phyloP scores from a whole-genome alignment of 2,329 filamentous ascomycete species.

The Penicillium sp. region DNA sequence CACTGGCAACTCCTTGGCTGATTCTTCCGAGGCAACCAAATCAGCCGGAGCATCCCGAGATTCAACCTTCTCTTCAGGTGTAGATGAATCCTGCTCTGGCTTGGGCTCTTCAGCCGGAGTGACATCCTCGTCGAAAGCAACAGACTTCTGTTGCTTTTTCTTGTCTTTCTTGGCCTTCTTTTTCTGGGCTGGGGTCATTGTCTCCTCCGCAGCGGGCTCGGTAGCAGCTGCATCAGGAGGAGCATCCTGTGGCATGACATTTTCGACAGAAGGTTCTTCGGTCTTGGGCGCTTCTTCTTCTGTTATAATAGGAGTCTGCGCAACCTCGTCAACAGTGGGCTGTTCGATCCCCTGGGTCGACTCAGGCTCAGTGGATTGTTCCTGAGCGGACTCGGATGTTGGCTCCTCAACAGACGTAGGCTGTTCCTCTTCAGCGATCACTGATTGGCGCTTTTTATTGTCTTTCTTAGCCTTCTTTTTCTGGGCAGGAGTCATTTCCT shows the following conservation, averaged over 20 bases:
- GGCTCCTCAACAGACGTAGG: not conserved
- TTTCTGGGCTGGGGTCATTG: conserved; percentile 18
- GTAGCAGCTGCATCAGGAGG: not conserved
- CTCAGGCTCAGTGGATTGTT: not conserved
- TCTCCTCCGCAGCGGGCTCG: conserved; percentile 5
- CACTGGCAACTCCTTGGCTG: not conserved
- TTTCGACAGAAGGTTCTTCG: conserved; percentile 1
- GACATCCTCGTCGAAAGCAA: conserved; percentile 10
- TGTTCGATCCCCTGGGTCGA: not conserved
- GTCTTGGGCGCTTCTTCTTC: conserved; percentile 6
- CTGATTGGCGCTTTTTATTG: conserved; percentile 24
- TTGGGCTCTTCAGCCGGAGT: conserved; percentile 1
- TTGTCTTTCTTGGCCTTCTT: conserved; percentile 21
- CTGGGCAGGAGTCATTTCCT: conserved; percentile 15
- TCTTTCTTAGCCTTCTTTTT: conserved; percentile 22
- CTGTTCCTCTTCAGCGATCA: conserved; percentile 6
- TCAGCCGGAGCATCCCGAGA: not conserved
- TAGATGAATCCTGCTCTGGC: conserved; percentile 5
- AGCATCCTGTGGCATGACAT: not conserved
- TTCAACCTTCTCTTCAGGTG: not conserved
- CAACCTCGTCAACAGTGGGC: not conserved
- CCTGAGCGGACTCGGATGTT: conserved; percentile 1
- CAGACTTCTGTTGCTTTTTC: conserved; percentile 22
- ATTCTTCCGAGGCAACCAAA: conserved; percentile 1
- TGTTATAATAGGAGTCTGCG: not conserved